Evolutionary conservation across 2,329 filamentous ascomycete genomes (phyloP), one percentile per base, ranked within the genome.

Genomic region (Fusarium algeriense): DNA sequence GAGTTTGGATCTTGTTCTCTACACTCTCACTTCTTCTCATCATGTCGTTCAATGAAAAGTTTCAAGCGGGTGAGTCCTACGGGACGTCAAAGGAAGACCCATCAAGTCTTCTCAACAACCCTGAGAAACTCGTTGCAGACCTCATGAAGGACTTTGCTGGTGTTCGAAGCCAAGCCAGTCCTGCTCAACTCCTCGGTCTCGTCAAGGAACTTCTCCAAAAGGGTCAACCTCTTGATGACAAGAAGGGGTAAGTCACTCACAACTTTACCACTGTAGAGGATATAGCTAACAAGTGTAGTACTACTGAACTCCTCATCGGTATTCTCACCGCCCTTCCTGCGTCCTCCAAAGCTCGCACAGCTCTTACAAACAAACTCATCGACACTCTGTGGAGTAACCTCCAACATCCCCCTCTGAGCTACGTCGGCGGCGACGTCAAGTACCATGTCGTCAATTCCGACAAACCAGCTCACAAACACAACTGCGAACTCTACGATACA

Each of bases 191-290:
- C 15, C 69, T 73, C 8, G 73, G 60, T 7, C 77, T 83, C 32
- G 71, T 83, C 45, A 78, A 80, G 20, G 74, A 75, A 37, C 56
- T 81, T 17, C 68, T 60, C 7, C 59, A 75, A 4, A 83, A 84
- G n/a, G 87, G 87, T 5, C 81, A 87, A 44, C 84, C 85, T 11
- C 79, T 88, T 19, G 83, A 92, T 73, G 90, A 92, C 75, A 90
- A 87, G 76, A 85, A 82, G 50, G 78, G 79, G 80, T 82, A 72
- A 76, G 75, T 35, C 30, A 13, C 34, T 37, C 15, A 6, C 13
- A 44, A 26, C 7, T 19, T 26, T 23, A 6, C 15, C 3, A 20
- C 14, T 12, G n/a, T 1, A 9, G 17, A 2, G 43, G 57, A 10
- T 13, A 17, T 2, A 3, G 35, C 75, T 78, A 64, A 79, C 58